These are phyloP conservation scores for Cyclostephanos invisitatus DNA, from an alignment of 108 stramenopile species.

Conservation along the genomic window DNA sequence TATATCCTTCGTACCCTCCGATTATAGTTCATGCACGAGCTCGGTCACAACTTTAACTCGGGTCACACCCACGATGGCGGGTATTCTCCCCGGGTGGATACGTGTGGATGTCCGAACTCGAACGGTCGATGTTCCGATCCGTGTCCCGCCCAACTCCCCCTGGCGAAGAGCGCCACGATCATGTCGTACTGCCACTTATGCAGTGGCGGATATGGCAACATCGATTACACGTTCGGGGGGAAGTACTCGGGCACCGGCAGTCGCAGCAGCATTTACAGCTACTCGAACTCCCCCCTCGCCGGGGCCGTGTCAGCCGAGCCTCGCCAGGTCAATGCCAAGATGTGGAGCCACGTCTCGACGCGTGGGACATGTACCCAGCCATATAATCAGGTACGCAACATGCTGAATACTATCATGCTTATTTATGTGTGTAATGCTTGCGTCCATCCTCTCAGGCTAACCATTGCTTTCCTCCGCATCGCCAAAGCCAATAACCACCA, in stretches of 20 bases:
- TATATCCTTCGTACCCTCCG: not conserved
- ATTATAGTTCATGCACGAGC: not conserved
- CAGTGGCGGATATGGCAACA: not conserved
- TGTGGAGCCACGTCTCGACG: no score
- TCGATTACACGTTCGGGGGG: constrained; percentile 13
- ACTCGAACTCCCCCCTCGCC: constrained; percentile 1
- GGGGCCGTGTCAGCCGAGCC: no score
- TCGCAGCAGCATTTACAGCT: not conserved
- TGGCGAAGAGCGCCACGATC: not conserved
- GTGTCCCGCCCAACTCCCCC: constrained; percentile 6
- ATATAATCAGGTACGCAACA: no score
- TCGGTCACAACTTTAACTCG: constrained; percentile 5
- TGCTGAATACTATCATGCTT: no score
- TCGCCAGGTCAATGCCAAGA: no score
- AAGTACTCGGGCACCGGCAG: not conserved
- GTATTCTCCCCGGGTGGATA: constrained; percentile 4
- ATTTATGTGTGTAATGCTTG: no score
- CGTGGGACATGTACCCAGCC: no score
- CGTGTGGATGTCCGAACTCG: not conserved
- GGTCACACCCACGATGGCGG: not conserved
- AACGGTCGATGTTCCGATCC: not conserved
- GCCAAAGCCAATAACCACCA: no score
- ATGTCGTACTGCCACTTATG: constrained; percentile 9
- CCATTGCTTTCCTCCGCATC: not conserved
- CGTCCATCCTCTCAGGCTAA: no score